These are phyloP conservation scores for Marsdenia floribunda DNA, from an alignment of 257 asterid species.

Conservation along the genomic window DNA sequence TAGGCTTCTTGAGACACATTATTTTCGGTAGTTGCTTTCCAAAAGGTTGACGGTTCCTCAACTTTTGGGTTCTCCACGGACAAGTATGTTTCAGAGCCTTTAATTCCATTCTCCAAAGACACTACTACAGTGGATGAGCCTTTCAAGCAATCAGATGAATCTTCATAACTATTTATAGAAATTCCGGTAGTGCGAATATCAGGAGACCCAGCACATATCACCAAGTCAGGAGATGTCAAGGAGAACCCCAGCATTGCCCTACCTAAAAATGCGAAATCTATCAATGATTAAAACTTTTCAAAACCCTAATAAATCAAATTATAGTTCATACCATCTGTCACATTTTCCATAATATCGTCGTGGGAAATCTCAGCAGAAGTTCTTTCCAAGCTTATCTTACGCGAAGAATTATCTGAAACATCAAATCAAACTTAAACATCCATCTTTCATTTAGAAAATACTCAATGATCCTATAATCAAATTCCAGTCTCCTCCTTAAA, in stretches of 20 bases:
- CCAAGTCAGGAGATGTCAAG: slow-evolving; percentile 72
- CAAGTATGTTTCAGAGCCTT: slow-evolving; percentile 48
- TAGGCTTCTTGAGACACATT: slow-evolving; percentile 42
- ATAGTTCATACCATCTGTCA: slow-evolving; percentile 29
- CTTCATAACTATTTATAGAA: slow-evolving; percentile 36
- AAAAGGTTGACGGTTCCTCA: slow-evolving; percentile 8
- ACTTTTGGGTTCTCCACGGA: slow-evolving; percentile 33
- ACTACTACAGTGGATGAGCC: slow-evolving; percentile 50
- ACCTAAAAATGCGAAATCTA: slow-evolving; percentile 34
- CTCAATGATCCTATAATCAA: background rate
- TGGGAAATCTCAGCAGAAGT: slow-evolving; percentile 6
- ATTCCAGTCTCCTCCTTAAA: background rate
- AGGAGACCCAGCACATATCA: slow-evolving; percentile 67
- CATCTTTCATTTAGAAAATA: background rate
- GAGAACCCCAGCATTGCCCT: slow-evolving; percentile 60
- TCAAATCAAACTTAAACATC: slow-evolving; percentile 3
- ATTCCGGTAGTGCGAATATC: slow-evolving; percentile 29
- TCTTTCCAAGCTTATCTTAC: slow-evolving; percentile 4
- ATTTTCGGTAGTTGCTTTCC: slow-evolving; percentile 21
- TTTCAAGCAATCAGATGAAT: slow-evolving; percentile 46
- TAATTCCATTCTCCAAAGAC: slow-evolving; percentile 80
- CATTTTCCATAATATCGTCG: slow-evolving; percentile 13
- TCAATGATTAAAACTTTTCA: slow-evolving; percentile 8
- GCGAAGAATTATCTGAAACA: slow-evolving; percentile 14
- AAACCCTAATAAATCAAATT: background rate